Base-by-base conservation (phyloP, 495 filamentous ascomycete genomes). In the Hyaloscypha bicolor region DNA sequence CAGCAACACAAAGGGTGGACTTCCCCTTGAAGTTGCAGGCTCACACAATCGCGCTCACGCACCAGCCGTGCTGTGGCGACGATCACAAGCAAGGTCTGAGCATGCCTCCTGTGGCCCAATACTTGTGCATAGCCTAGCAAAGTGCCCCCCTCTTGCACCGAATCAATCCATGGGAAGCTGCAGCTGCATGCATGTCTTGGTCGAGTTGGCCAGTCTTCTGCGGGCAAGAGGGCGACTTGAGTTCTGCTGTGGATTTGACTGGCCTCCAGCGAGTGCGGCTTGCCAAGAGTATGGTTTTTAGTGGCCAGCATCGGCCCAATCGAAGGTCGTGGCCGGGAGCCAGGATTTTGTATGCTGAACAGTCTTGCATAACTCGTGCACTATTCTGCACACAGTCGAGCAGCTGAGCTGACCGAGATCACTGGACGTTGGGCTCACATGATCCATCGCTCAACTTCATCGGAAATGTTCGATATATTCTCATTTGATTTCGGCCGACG, bases 51-150 rank as follows among this genome's bases (percentile, higher is more conserved):
- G 52, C 52, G 52, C 35, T 55, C 30, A 22, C 53, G 53, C 63
- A 48, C 25, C 52, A 9, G 63, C 45, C 25, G 56, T 61, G 37
- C 42, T 51, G 64, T 66, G 64, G 64, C 64, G 57, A 66, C 6
- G 51, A 60, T 37, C 53, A 64, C 62, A 64, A 55, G 55, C 55
- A 60, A 48, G 63, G 62, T 51, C 39, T 55, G 48, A 31, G 63
- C 33, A 37, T 22, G 53, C 16, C 57, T 48, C 8, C 42, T 55
- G 61, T 63, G 22, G 32, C 45, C 64, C 64, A 66, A 66, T 66
- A 22, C 51, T 6, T 45, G 16, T 66, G 64, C 64, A 66, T 60
- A 6, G 9, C 29, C 19, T 21, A 32, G 35, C 37, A 45, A 61
- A 56, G 22, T 56, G 16, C 56, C 25, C 33, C 35, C 37, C 21